Percentiles rank a stretch among this genome's conserved stretches.
Evolutionary conservation across 2,329 filamentous ascomycete genomes (phyloP).

Genomic region (Huntiella savannae): DNA sequence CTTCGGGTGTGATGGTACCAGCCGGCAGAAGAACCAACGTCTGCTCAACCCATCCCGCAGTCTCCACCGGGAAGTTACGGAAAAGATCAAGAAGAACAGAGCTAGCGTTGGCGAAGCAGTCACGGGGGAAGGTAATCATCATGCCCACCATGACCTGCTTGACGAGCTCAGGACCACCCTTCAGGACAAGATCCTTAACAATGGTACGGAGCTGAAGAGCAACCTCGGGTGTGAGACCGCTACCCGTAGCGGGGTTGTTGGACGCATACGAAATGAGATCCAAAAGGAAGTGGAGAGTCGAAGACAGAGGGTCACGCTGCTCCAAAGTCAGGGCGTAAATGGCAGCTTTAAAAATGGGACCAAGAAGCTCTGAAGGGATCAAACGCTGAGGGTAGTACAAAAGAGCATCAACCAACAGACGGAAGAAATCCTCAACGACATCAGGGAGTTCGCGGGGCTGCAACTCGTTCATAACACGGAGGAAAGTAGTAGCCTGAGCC

Average conservation of each 20-base stretch:
- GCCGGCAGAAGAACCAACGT: constrained; percentile 70
- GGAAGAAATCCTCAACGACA: constrained; percentile 93
- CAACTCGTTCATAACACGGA: constrained; percentile 74
- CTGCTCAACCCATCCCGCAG: constrained; percentile 61
- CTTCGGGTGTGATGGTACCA: constrained; percentile 60
- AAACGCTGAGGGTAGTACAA: constrained; percentile 81
- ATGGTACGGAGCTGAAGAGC: constrained; percentile 50
- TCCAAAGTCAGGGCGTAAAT: constrained; percentile 73
- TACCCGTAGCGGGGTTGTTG: constrained; percentile 48
- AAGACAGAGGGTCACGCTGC: constrained; percentile 77
- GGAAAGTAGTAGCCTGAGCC: constrained; percentile 74
- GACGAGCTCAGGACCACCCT: constrained; percentile 58
- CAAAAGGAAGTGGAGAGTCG: constrained; percentile 79
- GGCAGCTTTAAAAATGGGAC: constrained; percentile 71
- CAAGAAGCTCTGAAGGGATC: constrained; percentile 59
- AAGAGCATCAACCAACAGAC: constrained; percentile 74
- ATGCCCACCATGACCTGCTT: constrained; percentile 88
- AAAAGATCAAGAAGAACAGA: constrained; percentile 83
- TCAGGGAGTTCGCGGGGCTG: constrained; percentile 54
- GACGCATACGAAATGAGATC: constrained; percentile 81
- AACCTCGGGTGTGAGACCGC: constrained; percentile 34
- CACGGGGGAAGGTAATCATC: constrained; percentile 97
- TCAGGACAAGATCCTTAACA: constrained; percentile 51
- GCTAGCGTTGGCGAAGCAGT: constrained; percentile 88
- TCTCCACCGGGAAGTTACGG: constrained; percentile 63